Percentiles rank a stretch among this genome's conserved stretches.
These are phyloP conservation scores for Blastomyces gilchristii DNA, from an alignment of 2,329 filamentous ascomycete species.

Conservation along the genomic window DNA sequence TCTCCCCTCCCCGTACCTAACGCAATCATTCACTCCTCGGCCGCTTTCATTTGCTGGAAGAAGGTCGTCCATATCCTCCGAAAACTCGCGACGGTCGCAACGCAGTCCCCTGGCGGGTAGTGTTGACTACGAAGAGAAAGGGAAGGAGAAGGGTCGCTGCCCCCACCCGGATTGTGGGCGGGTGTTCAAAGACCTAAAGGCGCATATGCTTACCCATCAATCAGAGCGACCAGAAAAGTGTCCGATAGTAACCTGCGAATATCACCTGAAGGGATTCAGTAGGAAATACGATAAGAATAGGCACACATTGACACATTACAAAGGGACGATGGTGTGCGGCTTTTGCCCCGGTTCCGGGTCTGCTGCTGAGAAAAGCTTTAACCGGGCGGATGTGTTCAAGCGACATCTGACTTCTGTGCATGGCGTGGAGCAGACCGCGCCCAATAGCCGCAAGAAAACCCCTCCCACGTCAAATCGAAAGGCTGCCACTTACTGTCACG, in stretches of 20 bases:
- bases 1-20: conserved; percentile 54
- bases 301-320: conserved; percentile 90
- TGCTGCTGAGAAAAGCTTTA: conserved; percentile 86
- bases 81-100: conserved; percentile 54
- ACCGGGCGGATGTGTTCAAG: conserved; percentile 93
- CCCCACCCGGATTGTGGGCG: conserved; percentile 75
- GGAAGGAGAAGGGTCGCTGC: conserved; percentile 57
- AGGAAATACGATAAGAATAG: conserved; percentile 95
- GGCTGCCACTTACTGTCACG: conserved; percentile 59
- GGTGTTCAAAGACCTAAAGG: conserved; percentile 82
- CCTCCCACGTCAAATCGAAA: conserved; percentile 47
- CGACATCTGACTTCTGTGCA: conserved; percentile 83
- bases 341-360: conserved; percentile 88
- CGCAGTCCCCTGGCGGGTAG: conserved; percentile 51
- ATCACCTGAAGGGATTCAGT: conserved; percentile 84
- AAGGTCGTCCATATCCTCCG: conserved; percentile 59
- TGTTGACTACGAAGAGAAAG: conserved; percentile 53
- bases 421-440: conserved; percentile 83
- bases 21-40: conserved; percentile 48
- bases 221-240: conserved; percentile 88
- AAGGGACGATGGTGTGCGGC: conserved; percentile 92
- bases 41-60: conserved; percentile 40
- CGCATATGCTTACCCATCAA: conserved; percentile 90
- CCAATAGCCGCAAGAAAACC: conserved; percentile 76
- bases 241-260: conserved; percentile 83